Evolutionary conservation across 768 basidiomycete species (phyloP).

Genomic region (Termitomyces sp.): DNA sequence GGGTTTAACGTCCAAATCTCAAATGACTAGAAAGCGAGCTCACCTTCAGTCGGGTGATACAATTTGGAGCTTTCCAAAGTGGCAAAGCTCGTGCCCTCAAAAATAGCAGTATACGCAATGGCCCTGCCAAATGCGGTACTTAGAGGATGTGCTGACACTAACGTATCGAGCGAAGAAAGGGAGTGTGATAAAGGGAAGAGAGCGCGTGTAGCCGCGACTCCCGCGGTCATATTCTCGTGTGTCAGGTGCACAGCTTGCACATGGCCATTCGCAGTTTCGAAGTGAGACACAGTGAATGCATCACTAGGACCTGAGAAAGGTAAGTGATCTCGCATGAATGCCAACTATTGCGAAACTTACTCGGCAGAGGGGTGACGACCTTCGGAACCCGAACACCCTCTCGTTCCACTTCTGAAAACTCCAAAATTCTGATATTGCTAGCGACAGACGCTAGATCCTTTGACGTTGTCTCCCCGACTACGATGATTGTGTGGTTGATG

Average conservation of each 20-base stretch:
- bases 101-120: constrained; percentile 73
- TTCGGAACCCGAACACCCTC: constrained; percentile 50
- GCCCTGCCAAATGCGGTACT: constrained; percentile 76
- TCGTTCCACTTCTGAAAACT: constrained; percentile 67
- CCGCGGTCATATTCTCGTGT: constrained; percentile 84
- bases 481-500: constrained; percentile 52
- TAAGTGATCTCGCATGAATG: constrained; percentile 2
- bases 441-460: constrained; percentile 41
- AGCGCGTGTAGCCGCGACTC: constrained; percentile 73
- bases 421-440: constrained; percentile 48
- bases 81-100: constrained; percentile 68
- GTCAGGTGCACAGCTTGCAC: constrained; percentile 64
- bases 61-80: constrained; percentile 53
- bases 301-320: constrained; percentile 45
- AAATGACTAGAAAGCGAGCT: neutral
- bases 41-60: constrained; percentile 41
- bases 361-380: constrained; percentile 39
- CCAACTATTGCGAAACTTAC: constrained; percentile 32
- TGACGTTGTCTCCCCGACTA: constrained; percentile 59
- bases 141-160: constrained; percentile 70
- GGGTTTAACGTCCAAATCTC: neutral
- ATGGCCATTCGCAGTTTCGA: constrained; percentile 42
- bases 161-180: constrained; percentile 65
- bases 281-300: constrained; percentile 67
- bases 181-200: constrained; percentile 70